A percentile compares a stretch with the other conserved stretches of the same genome.
Evolutionary conservation across 2,329 filamentous ascomycete genomes (phyloP).

Genomic region (Nigrospora sphaerica): DNA sequence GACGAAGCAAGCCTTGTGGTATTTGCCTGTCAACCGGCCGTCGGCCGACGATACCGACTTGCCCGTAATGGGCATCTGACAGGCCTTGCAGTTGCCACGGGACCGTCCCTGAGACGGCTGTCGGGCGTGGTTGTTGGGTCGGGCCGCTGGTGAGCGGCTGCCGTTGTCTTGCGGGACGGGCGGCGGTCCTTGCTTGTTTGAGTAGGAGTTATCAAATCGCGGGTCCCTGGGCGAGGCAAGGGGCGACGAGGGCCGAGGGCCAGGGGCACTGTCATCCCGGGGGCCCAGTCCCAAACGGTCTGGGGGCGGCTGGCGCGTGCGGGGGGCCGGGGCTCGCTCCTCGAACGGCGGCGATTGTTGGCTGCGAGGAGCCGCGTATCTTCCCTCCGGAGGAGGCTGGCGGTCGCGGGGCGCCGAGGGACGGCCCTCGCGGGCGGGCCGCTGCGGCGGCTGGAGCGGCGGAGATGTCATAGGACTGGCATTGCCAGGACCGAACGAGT

Average conservation of each 20-base stretch:
- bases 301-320: constrained; percentile 3
- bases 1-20: constrained; percentile 92
- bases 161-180: constrained; percentile 11
- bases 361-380: too few relatives aligned
- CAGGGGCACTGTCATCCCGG: background rate
- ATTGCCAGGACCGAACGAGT: constrained; percentile 25
- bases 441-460: constrained; percentile 1
- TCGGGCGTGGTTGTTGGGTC: constrained; percentile 23
- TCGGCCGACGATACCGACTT: constrained; percentile 94
- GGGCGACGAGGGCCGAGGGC: background rate
- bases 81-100: constrained; percentile 78
- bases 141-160: constrained; percentile 18
- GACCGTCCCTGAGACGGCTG: constrained; percentile 33
- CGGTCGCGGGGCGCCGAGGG: constrained; percentile 1
- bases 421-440: constrained; percentile 6
- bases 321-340: too few relatives aligned
- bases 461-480: constrained; percentile 12
- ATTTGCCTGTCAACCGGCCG: constrained; percentile 83
- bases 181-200: background rate
- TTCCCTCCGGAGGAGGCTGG: background rate
- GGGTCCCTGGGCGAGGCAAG: background rate
- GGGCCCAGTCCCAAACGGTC: constrained; percentile 14
- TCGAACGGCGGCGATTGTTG: too few relatives aligned
- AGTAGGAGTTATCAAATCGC: background rate
- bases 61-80: constrained; percentile 68